Percentiles rank a stretch among this genome's conserved stretches.
Evolutionary conservation across 176 grass and related monocot genomes (phyloP).

Genomic region (Eremochloa ophiuroides): DNA sequence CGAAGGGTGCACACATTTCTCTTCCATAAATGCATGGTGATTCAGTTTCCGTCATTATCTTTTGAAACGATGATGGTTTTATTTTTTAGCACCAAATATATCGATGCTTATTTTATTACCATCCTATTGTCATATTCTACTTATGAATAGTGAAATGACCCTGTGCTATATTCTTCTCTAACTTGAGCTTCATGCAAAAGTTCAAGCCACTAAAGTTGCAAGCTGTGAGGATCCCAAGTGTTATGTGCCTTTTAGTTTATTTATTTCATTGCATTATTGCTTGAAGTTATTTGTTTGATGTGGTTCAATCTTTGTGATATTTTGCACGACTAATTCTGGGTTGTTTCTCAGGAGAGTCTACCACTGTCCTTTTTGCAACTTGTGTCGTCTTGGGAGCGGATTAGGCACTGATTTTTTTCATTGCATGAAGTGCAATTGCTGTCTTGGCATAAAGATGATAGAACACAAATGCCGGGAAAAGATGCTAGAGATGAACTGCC

Average conservation of each 20-base stretch:
- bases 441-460: conserved; percentile 68
- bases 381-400: conserved; percentile 82
- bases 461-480: conserved; percentile 88
- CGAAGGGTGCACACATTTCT: neutral
- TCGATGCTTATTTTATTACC: neutral
- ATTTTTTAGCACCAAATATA: neutral
- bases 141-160: neutral
- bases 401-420: conserved; percentile 88
- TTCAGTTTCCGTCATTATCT: neutral
- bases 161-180: neutral
- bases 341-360: conserved; percentile 61
- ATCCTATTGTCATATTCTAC: neutral
- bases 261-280: neutral
- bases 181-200: neutral
- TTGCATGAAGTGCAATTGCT: conserved; percentile 97
- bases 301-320: neutral
- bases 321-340: conserved; percentile 10
- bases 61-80: neutral
- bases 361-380: conserved; percentile 92
- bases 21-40: neutral
- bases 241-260: neutral
- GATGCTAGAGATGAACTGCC: conserved; percentile 78
- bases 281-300: conserved; percentile 1
- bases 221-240: neutral
- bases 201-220: neutral